These are phyloP conservation scores for Phylloboletellus chloephorus DNA, from an alignment of 1,284 basidiomycete genomes.

Conservation along the genomic window DNA sequence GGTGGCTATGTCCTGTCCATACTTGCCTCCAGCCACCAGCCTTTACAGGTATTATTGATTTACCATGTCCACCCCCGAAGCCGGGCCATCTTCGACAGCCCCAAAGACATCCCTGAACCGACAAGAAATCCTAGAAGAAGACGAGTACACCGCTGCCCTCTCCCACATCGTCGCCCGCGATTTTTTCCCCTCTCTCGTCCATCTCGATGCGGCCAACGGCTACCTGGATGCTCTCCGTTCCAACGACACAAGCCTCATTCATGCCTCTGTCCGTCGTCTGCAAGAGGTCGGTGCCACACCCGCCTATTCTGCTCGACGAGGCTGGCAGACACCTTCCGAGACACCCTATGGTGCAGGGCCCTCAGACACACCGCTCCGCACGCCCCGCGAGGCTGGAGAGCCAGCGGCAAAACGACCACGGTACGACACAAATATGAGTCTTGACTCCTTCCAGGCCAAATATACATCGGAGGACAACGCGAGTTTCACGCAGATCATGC, in stretches of 20 bases:
- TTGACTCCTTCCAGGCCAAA: slow-evolving; percentile 83
- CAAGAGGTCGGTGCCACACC: slow-evolving; percentile 60
- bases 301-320: slow-evolving; percentile 29
- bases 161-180: slow-evolving; percentile 93
- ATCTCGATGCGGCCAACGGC: slow-evolving; percentile 80
- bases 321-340: slow-evolving; percentile 51
- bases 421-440: slow-evolving; percentile 56
- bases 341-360: slow-evolving; percentile 61
- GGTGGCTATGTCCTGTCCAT: slow-evolving; percentile 19
- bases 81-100: slow-evolving; percentile 18
- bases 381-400: slow-evolving; percentile 33
- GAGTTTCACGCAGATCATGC: slow-evolving; percentile 85
- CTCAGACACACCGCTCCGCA: slow-evolving; percentile 61
- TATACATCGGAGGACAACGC: slow-evolving; percentile 96
- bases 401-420: slow-evolving; percentile 50
- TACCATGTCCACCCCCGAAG: slow-evolving; percentile 24
- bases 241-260: slow-evolving; percentile 68
- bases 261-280: slow-evolving; percentile 67
- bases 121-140: slow-evolving; percentile 83
- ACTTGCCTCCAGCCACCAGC: no score
- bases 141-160: slow-evolving; percentile 90
- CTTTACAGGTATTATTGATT: no score
- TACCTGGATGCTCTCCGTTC: slow-evolving; percentile 76
- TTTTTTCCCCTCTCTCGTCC: slow-evolving; percentile 91
- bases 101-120: slow-evolving; percentile 54